phyloP scores from a whole-genome alignment of 2,329 filamentous ascomycete genomes.

The Escovopsis weberi region DNA sequence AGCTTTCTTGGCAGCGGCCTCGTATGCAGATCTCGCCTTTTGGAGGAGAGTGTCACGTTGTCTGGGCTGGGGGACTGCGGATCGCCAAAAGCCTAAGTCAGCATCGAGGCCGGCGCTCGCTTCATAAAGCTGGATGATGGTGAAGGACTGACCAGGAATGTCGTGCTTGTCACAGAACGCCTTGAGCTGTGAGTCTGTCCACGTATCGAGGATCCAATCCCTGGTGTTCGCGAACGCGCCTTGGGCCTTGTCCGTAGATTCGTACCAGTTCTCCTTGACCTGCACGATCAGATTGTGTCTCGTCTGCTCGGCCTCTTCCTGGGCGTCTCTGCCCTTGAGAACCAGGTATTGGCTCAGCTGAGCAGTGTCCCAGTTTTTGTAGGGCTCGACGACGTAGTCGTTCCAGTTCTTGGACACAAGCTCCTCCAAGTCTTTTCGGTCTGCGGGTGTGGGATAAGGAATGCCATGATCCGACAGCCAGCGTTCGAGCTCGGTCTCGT shows the following conservation, averaged over 20 bases:
- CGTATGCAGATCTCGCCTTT: constrained; percentile 68
- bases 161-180: constrained; percentile 78
- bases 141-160: constrained; percentile 45
- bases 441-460: constrained; percentile 76
- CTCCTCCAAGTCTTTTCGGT: constrained; percentile 87
- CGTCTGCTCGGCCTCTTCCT: constrained; percentile 50
- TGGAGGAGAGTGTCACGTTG: constrained; percentile 70
- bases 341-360: constrained; percentile 55
- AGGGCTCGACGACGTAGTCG: constrained; percentile 55
- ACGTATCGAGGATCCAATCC: constrained; percentile 92
- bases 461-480: constrained; percentile 91
- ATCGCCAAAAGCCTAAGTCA: background rate
- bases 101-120: background rate
- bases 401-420: constrained; percentile 89
- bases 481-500: constrained; percentile 90
- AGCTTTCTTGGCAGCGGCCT: constrained; percentile 54
- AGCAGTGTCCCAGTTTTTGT: constrained; percentile 59
- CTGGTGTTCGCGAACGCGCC: constrained; percentile 58
- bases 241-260: constrained; percentile 63
- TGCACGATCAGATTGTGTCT: constrained; percentile 54
- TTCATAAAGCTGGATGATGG: background rate
- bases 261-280: constrained; percentile 62
- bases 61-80: constrained; percentile 62
- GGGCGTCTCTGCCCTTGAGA: constrained; percentile 54
- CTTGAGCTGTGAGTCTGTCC: constrained; percentile 89